phyloP scores from a whole-genome alignment of 805 yeast genomes.

The Yarrowia porcina region DNA sequence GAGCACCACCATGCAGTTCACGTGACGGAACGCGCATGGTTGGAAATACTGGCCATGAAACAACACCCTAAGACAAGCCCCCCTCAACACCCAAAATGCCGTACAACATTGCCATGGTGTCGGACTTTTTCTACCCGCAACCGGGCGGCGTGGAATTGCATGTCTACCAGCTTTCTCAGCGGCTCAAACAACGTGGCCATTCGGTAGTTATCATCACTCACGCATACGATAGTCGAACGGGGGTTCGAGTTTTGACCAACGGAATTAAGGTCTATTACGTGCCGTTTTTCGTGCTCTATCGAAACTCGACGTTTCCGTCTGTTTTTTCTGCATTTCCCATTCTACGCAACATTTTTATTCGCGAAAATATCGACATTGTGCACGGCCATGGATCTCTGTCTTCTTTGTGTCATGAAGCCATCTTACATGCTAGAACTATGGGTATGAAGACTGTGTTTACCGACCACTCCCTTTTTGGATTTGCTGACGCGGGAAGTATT shows the following conservation, averaged over 20 bases:
- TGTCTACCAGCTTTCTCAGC: slow-evolving; percentile 80
- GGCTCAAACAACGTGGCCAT: slow-evolving; percentile 75
- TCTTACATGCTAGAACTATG: slow-evolving; percentile 90
- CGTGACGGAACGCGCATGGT: slow-evolving; percentile 4
- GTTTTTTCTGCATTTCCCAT: slow-evolving; percentile 86
- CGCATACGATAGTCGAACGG: slow-evolving; percentile 76
- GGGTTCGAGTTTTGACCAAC: slow-evolving; percentile 77
- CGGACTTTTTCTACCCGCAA: slow-evolving; percentile 97
- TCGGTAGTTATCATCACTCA: slow-evolving; percentile 86
- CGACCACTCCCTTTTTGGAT: slow-evolving; percentile 94
- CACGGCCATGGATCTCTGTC: slow-evolving; percentile 95
- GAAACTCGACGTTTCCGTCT: slow-evolving; percentile 85
- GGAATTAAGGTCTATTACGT: slow-evolving; percentile 92
- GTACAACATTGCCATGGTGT: slow-evolving; percentile 55
- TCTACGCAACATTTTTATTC: slow-evolving; percentile 73
- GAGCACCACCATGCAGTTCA: slow-evolving; percentile 2
- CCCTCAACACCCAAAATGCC: neutral
- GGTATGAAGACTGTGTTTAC: slow-evolving; percentile 89
- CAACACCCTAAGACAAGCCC: too few species aligned
- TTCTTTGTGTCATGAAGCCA: slow-evolving; percentile 81
- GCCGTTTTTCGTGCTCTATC: slow-evolving; percentile 73
- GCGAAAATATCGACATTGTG: slow-evolving; percentile 83
- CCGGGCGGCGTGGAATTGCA: slow-evolving; percentile 98
- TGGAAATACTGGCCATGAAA: neutral
- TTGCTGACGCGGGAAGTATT: slow-evolving; percentile 78